Evolutionary conservation across 169 alveolate species (phyloP).

Genomic region (Eimeria acervulina): DNA sequence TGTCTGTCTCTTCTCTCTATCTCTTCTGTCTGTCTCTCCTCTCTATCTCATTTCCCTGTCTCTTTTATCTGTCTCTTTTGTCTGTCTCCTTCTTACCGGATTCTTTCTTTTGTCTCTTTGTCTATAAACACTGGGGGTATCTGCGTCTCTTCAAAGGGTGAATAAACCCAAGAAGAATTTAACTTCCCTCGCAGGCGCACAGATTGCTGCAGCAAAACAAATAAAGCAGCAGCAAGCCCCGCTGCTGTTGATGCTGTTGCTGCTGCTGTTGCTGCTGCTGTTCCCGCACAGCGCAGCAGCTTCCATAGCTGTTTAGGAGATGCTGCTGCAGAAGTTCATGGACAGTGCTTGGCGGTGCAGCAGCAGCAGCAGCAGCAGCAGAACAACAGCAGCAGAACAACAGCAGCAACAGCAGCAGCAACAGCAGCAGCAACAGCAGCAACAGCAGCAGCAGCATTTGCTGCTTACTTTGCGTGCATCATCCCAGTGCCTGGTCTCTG

Average conservation of each 20-base stretch:
- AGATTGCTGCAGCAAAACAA: constrained; percentile 6
- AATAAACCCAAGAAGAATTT: constrained; percentile 17
- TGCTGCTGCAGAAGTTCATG: not conserved
- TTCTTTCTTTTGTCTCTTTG: not conserved
- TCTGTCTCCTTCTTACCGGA: not conserved
- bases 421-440: constrained; percentile 53
- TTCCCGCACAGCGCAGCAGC: constrained; percentile 5
- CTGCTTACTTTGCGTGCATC: not conserved
- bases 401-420: not conserved
- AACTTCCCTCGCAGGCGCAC: not conserved
- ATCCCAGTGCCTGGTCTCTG: constrained; percentile 37
- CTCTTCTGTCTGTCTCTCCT: no score
- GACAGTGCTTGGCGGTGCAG: not conserved
- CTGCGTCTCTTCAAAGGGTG: constrained; percentile 23
- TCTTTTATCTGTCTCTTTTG: no score
- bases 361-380: constrained; percentile 8
- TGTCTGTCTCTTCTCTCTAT: no score
- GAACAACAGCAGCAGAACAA: not conserved
- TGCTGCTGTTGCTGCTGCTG: constrained; percentile 36
- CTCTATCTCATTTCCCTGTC: not conserved
- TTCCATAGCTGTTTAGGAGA: not conserved
- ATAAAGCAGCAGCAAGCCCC: not conserved
- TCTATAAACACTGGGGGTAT: not conserved
- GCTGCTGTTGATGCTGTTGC: constrained; percentile 47
- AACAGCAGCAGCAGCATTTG: constrained; percentile 51